Base-by-base conservation (phyloP, 2,329 filamentous ascomycete genomes). In the Seiridium cupressi region DNA sequence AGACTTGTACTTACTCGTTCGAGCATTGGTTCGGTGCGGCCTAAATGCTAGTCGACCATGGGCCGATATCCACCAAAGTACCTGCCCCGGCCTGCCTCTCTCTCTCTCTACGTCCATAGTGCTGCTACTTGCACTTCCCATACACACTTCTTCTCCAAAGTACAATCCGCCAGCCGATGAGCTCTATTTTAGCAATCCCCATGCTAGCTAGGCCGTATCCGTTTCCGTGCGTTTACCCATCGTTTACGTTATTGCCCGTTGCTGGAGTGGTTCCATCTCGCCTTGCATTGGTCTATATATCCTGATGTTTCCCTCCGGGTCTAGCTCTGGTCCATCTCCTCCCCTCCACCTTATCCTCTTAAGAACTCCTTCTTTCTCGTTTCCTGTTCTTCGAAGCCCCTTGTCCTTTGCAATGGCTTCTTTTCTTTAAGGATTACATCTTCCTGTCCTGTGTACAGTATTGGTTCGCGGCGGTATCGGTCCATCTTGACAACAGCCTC, bases 201-300 rank as follows among this genome's bases (percentile, higher is more conserved):
- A 51, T 57, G 54, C 63, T 65, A 66, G 62, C 62, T 63, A 66
- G 63, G 63, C 65, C 65, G 67, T 68, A 70, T 69, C 62, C 61
- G 63, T 69, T 67, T 60, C 66, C 64, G 62, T 65, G 65, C 65
- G 66, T 64, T 63, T 63, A 40, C 38, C 54, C 57, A 61, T 64
- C 55, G 53, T 54, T 61, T 59, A 60, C 64, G 62, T 66, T 66
- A 68, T 66, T 63, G 64, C 65, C 68, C 64, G 64, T 63, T 62
- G 60, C 60, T 62, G 64, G 46, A 65, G 60, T 64, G 64, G 69
- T 65, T 63, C 66, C 62, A 64, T 64, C 62, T 66, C 58, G 62
- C 59, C 59, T 26, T 65, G 58, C 61, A 70, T 68, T 64, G 64
- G 63, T 67, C 73, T 81, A 80, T 81, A 81, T 81, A 81, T 80